Evolutionary conservation across 2,329 filamentous ascomycete species (phyloP).

Genomic region (Sphaerulina vaccinii): DNA sequence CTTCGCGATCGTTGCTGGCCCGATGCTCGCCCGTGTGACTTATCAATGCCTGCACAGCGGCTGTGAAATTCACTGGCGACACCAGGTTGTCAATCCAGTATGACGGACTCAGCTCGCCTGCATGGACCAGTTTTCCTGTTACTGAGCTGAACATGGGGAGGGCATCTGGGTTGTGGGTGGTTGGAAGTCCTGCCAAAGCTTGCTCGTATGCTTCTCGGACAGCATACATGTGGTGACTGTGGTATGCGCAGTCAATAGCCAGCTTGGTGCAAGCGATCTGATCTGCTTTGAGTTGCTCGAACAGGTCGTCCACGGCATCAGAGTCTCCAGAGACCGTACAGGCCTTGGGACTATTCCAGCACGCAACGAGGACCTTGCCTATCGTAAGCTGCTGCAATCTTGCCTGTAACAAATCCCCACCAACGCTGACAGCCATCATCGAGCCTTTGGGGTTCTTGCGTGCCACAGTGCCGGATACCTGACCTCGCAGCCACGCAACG

Average conservation of each 20-base stretch:
- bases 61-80: slow-evolving; percentile 14
- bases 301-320: slow-evolving; percentile 37
- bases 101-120: slow-evolving; percentile 1
- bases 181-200: slow-evolving; percentile 3
- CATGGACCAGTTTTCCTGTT: background rate
- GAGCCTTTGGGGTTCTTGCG: slow-evolving; percentile 23
- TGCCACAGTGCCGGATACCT: slow-evolving; percentile 9
- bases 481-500: slow-evolving; percentile 25
- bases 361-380: slow-evolving; percentile 33
- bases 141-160: slow-evolving; percentile 11
- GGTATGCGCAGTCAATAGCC: slow-evolving; percentile 45
- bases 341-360: slow-evolving; percentile 42
- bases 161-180: background rate
- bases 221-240: slow-evolving; percentile 40
- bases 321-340: slow-evolving; percentile 49
- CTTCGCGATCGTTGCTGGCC: slow-evolving; percentile 2
- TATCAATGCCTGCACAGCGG: slow-evolving; percentile 9
- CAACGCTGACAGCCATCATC: slow-evolving; percentile 37
- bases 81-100: slow-evolving; percentile 20
- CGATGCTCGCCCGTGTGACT: background rate
- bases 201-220: slow-evolving; percentile 5
- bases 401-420: slow-evolving; percentile 26
- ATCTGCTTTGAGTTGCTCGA: slow-evolving; percentile 36
- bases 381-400: slow-evolving; percentile 22
- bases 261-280: slow-evolving; percentile 43